Base-by-base conservation (phyloP, 106 monocot species). In the Hemerocallis citrina region DNA sequence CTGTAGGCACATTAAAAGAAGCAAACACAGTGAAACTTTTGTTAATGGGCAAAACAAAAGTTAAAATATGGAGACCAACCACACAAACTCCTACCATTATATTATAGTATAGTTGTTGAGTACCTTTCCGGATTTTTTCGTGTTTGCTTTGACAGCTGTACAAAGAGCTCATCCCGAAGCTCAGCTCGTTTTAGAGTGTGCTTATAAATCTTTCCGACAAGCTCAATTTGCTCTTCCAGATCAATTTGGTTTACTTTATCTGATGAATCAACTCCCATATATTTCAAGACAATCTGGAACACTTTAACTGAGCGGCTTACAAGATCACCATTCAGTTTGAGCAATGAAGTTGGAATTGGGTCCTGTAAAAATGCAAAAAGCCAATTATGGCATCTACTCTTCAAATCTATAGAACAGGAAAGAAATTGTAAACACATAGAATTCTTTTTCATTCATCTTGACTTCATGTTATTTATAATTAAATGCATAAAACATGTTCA, bases 121-220 rank as follows among this genome's bases (percentile, higher is more conserved):
- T 70, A 85, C 96, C 84, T 80, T 36, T 98, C 91, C 37, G 98
- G 84, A 27, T 98, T 98, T 40, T 85, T 98, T 40, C 88, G 81
- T 44, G 98, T 98, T 80, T 98, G 98, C 68, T 98, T 98, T 48
- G 87, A 92, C 52, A 92, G 73, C 59, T 98, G 98, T 10, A 59
- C 79, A 72, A 92, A 92, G 39, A 98, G 59, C 42, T 98, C 98
- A 88, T 98, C 98, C 59, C 92, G 81, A 50, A 98, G 85, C 49
- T 98, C 98, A 50, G 79, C 67, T 23, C 82, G 87, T 66, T 92
- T 98, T 52, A 98, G 62, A 57, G 88, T 80, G 25, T 88, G 88
- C 65, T 92, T 98, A 47, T 88, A 92, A 49, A 98, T 66, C 66
- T 98, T 98, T 42, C 68, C 75, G 57, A 98, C 74, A 69, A 98